These are phyloP conservation scores for Floccularia luteovirens DNA, from an alignment of 768 basidiomycete genomes.

Conservation along the genomic window DNA sequence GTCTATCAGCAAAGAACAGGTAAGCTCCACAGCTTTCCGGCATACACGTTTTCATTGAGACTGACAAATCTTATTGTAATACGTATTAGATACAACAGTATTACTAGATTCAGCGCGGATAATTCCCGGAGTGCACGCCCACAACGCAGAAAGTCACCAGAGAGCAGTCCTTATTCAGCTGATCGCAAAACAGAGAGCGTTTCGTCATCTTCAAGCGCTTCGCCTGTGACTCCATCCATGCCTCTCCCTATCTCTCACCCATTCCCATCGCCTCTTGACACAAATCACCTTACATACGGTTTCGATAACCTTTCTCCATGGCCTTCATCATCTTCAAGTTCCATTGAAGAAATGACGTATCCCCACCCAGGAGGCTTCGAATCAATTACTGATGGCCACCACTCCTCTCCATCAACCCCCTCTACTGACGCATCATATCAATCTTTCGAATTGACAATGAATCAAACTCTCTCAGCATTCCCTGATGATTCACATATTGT, in stretches of 20 bases:
- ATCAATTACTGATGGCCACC: conserved; percentile 4
- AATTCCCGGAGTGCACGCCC: conserved; percentile 21
- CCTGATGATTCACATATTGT: conserved; percentile 18
- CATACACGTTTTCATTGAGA: conserved; percentile 3
- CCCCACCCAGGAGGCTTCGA: neutral
- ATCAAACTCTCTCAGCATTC: conserved; percentile 20
- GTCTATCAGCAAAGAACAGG: conserved; percentile 55
- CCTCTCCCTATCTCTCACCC: conserved; percentile 16
- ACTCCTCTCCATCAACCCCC: conserved; percentile 18
- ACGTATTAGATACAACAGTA: conserved; percentile 38
- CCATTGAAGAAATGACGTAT: conserved; percentile 6
- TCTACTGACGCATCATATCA: conserved; percentile 21
- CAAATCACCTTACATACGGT: conserved; percentile 16
- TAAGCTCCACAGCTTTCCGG: conserved; percentile 13
- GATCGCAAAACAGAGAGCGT: conserved; percentile 27
- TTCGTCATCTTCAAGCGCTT: conserved; percentile 34
- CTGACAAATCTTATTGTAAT: conserved; percentile 7
- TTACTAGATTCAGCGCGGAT: conserved; percentile 39
- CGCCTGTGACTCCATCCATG: conserved; percentile 26
- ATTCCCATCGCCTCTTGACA: conserved; percentile 11
- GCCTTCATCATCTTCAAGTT: conserved; percentile 23
- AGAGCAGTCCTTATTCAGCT: conserved; percentile 18
- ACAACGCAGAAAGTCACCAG: conserved; percentile 28
- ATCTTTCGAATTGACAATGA: conserved; percentile 24
- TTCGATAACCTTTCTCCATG: conserved; percentile 17